These are phyloP conservation scores for Ceratocystis huliohia DNA, from an alignment of 2,329 filamentous ascomycete species.

Conservation along the genomic window DNA sequence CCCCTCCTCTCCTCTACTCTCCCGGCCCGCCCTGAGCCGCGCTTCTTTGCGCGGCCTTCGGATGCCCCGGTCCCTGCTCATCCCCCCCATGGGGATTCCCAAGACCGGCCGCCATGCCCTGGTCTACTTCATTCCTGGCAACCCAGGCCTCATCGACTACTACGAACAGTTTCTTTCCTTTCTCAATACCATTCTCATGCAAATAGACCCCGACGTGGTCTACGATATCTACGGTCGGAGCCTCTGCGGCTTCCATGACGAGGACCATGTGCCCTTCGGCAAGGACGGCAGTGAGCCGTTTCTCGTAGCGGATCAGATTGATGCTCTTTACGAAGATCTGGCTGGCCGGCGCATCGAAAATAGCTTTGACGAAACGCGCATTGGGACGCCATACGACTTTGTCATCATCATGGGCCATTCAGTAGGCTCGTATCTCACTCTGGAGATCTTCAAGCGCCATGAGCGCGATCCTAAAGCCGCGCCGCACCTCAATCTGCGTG, in stretches of 20 bases:
- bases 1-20: background rate
- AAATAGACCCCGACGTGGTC: slow-evolving; percentile 28
- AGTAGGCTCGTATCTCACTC: slow-evolving; percentile 57
- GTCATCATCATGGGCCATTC: slow-evolving; percentile 63
- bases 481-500: slow-evolving; percentile 33
- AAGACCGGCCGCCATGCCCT: slow-evolving; percentile 32
- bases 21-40: slow-evolving; percentile 14
- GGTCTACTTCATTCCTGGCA: slow-evolving; percentile 63
- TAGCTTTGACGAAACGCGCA: slow-evolving; percentile 23
- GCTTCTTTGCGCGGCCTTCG: slow-evolving; percentile 18
- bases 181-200: slow-evolving; percentile 42
- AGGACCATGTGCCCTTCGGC: slow-evolving; percentile 37
- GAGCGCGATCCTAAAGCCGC: slow-evolving; percentile 29
- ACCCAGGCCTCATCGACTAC: slow-evolving; percentile 63
- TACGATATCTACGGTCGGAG: slow-evolving; percentile 48
- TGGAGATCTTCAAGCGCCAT: slow-evolving; percentile 53
- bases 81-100: slow-evolving; percentile 25
- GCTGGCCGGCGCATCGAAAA: slow-evolving; percentile 26
- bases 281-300: slow-evolving; percentile 33
- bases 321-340: slow-evolving; percentile 32
- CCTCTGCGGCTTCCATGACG: slow-evolving; percentile 45
- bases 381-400: slow-evolving; percentile 37
- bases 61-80: slow-evolving; percentile 17
- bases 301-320: slow-evolving; percentile 43
- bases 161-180: slow-evolving; percentile 54